These are phyloP conservation scores for Ceratopteris richardii DNA, from an alignment of 75 land plant species.

Conservation along the genomic window DNA sequence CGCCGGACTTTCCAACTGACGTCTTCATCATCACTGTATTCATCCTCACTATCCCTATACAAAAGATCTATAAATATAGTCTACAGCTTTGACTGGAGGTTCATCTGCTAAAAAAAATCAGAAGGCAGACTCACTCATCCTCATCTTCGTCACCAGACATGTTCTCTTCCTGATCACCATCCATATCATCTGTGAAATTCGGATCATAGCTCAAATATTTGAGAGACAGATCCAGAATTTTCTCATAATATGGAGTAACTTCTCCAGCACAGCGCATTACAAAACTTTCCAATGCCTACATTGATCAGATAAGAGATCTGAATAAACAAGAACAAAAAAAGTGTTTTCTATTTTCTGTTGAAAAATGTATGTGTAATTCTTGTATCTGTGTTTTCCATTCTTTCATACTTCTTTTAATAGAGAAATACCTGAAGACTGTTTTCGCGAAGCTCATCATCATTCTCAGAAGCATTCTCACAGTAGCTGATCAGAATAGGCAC, in stretches of 20 bases:
- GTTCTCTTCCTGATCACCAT: conserved; percentile 86
- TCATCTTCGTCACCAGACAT: conserved; percentile 87
- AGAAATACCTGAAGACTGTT: conserved; percentile 99
- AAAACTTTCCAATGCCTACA: conserved; percentile 93
- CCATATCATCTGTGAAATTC: conserved; percentile 97
- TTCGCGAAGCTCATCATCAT: conserved; percentile 97
- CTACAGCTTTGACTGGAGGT: not conserved
- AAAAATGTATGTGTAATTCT: not conserved
- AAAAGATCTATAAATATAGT: not conserved
- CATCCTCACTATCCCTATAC: conserved; percentile 90
- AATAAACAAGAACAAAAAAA: too few relatives aligned
- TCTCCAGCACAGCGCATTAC: conserved; percentile 89
- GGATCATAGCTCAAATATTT: conserved; percentile 95
- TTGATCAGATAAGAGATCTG: too few relatives aligned
- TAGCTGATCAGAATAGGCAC: conserved; percentile 80
- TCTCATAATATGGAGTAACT: conserved; percentile 74
- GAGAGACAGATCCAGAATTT: conserved; percentile 66
- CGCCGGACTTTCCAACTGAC: conserved; percentile 99
- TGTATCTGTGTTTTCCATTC: too few relatives aligned
- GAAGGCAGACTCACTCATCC: conserved; percentile 66
- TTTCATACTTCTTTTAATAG: too few relatives aligned
- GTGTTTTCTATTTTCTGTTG: not conserved
- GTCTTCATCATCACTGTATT: conserved; percentile 99
- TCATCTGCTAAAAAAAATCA: not conserved
- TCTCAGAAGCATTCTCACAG: conserved; percentile 86